Base-by-base conservation (phyloP, 139 green algal species). In the Chlamydomonas sphaeroides region DNA sequence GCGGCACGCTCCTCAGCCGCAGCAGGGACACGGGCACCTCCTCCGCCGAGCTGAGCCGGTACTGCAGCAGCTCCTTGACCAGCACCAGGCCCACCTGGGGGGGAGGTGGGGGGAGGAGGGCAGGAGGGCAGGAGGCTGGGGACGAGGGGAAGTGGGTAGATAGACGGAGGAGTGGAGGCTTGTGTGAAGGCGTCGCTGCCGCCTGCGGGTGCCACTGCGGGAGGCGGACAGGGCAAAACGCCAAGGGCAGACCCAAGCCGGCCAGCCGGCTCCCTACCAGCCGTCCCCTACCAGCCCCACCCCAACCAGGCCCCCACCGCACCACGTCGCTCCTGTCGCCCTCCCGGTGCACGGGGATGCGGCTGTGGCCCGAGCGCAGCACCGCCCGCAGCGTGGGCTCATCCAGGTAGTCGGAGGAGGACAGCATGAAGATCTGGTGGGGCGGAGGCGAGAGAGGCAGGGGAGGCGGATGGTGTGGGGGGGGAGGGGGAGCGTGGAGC, bases 61-160 rank as follows among this genome's bases (percentile, higher is more conserved):
- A 75, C 75, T 82, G 75, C 75, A 93, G 69, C 65, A 98, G 92
- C 87, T 98, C 95, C 89, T 98, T 98, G 11, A 95, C 93, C 25
- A 98, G 87, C 48, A 98, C 84, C 26, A 97, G 82, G n/a, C 95
- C 95, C 39, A 92, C 73, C 81, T 53, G 45, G 45, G 45, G 45
- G 45, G 45, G 45, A 53, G 45, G 45, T 10, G 14, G 45, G 70
- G 75, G 28, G 61, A 21, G 45, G 45, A 53, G 14, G 45, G 45
- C 11, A 14, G 14, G 11, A 53, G 45, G 45, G 45, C 45, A 53
- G 14, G 45, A 14, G 11, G 10, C 11, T 21, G 14, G 45, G 45
- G 33, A 53, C 11, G 45, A 53, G 45, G 45, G 45, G 45, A n/a
- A n/a, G n/a, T n/a, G n/a, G n/a, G n/a, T n/a, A n/a, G n/a, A n/a